Evolutionary conservation across 2,329 filamentous ascomycete genomes (phyloP).

Genomic region (Claviceps spartinae): DNA sequence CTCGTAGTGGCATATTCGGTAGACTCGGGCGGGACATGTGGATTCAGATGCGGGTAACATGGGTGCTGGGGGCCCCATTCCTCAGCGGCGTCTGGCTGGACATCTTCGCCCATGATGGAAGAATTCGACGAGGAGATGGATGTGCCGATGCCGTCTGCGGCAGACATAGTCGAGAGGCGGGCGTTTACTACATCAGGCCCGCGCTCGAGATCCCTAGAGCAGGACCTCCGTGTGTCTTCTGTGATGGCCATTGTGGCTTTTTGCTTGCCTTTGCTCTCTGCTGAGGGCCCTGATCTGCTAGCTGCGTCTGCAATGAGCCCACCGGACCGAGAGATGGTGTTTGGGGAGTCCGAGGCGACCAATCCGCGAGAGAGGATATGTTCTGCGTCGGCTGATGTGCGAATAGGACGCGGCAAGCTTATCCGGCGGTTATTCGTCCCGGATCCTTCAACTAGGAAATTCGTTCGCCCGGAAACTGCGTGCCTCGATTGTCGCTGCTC

Average conservation of each 20-base stretch:
- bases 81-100: slow-evolving; percentile 54
- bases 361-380: slow-evolving; percentile 19
- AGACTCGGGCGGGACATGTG: slow-evolving; percentile 71
- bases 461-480: slow-evolving; percentile 29
- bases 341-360: not conserved
- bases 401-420: slow-evolving; percentile 39
- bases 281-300: not conserved
- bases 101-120: slow-evolving; percentile 49
- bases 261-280: slow-evolving; percentile 36
- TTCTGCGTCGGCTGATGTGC: slow-evolving; percentile 40
- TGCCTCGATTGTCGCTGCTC: slow-evolving; percentile 35
- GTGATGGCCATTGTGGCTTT: slow-evolving; percentile 32
- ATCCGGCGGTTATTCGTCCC: slow-evolving; percentile 33
- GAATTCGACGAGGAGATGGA: slow-evolving; percentile 43
- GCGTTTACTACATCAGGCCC: slow-evolving; percentile 32
- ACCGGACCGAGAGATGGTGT: not conserved
- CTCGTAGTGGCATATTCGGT: slow-evolving; percentile 64
- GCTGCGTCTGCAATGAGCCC: not conserved
- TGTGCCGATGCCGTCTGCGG: slow-evolving; percentile 38
- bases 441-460: slow-evolving; percentile 35
- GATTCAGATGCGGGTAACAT: slow-evolving; percentile 86
- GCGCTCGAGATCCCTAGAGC: slow-evolving; percentile 40
- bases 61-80: slow-evolving; percentile 91
- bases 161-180: slow-evolving; percentile 34
- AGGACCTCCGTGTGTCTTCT: slow-evolving; percentile 22